Evolutionary conservation across 345 rosid genomes (phyloP).

Genomic region (Atalantia buxifolia): DNA sequence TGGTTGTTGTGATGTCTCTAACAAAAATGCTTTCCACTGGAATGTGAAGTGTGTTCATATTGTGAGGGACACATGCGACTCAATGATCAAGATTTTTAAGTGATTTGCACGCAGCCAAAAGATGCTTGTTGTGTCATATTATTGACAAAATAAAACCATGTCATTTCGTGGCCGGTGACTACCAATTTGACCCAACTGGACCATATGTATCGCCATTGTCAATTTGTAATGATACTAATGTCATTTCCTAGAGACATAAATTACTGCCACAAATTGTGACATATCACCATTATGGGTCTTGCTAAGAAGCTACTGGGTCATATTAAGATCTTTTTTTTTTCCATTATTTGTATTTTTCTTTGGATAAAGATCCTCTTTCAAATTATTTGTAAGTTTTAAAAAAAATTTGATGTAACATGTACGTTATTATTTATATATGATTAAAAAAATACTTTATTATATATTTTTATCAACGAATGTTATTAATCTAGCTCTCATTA

Average conservation of each 20-base stretch:
- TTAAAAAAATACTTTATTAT: too few species aligned
- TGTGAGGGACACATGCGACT: constrained; percentile 11
- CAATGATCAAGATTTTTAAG: constrained; percentile 1
- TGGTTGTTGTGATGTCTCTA: background rate
- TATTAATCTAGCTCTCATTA: too few species aligned
- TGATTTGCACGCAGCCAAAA: background rate
- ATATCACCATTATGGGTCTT: too few species aligned
- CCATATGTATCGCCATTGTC: background rate
- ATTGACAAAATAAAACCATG: constrained; percentile 12
- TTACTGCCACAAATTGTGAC: background rate
- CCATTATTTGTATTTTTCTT: too few species aligned
- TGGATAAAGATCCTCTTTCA: too few species aligned
- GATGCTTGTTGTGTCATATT: background rate
- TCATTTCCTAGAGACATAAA: background rate
- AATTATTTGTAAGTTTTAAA: too few species aligned
- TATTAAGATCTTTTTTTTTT: too few species aligned
- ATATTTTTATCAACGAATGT: too few species aligned
- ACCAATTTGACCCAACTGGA: constrained; percentile 17
- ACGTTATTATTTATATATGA: too few species aligned
- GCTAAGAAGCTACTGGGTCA: too few species aligned
- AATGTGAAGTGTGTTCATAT: background rate
- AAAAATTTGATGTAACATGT: too few species aligned
- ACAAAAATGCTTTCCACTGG: constrained; percentile 2
- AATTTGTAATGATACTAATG: background rate
- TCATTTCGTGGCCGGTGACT: constrained; percentile 19